Base-by-base conservation (phyloP, 176 grass and related monocot species). In the Microstegium vimineum region DNA sequence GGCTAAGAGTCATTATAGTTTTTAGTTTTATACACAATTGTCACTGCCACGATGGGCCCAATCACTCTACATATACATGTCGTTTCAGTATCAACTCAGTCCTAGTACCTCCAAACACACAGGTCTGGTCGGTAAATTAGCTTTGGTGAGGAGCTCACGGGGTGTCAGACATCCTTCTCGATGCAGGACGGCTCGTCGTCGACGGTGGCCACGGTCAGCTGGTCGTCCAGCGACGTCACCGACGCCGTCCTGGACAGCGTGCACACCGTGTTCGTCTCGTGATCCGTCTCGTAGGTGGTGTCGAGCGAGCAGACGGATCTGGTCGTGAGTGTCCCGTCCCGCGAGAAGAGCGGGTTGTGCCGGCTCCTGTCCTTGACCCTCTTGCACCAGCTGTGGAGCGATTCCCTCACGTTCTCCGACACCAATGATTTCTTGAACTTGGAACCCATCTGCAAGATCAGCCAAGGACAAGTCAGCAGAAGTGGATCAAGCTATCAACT, bases 341-440 rank as follows among this genome's bases (percentile, higher is more conserved):
- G n/a, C n/a, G n/a, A n/a, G n/a, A n/a, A n/a, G n/a, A n/a, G n/a
- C n/a, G n/a, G n/a, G n/a, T n/a, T n/a, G n/a, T 84, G 82, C 71
- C 88, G 66, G 16, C 68, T 85, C 85, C 88, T 91, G 36, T 79
- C 89, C 52, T 87, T 94, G 35, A 95, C 93, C 84, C 90, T 91
- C 78, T 86, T 95, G 79, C 90, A 93, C 95, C 95, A 98, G 84
- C 89, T 93, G 54, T 98, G 95, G 4, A 95, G 92, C 0, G 92
- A 98, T 20, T 98, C 92, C 78, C 95, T 83, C 1, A 98, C 93
- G 25, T 86, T 87, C 78, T 98, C 92, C 1, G 95, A 89, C 7
- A 98, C 81, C 30, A 95, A 10, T 4, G 92, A 90, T 73, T 93
- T 98, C 87, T 98, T 93, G 78, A 93, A 95, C 83, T 91, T 98